Conservation (phyloP, 2,329 filamentous ascomycete genomes). For the Calonectria leucothoes region DNA sequence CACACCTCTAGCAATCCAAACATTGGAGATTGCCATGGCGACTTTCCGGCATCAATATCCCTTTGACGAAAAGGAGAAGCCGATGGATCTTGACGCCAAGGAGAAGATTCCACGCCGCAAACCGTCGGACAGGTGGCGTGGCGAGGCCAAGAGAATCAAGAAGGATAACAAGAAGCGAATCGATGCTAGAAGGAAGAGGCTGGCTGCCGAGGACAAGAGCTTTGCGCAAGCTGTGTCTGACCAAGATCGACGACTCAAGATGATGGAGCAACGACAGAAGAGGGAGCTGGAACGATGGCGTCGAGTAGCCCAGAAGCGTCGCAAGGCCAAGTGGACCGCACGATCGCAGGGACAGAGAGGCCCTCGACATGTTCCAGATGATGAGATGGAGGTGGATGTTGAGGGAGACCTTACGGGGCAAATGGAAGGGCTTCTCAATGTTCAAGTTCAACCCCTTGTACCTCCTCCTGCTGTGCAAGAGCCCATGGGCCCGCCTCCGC, state of each 20-base stretch:
- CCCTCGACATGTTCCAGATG: background rate
- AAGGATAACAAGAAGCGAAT: constrained; percentile 2
- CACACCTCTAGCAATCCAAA: background rate
- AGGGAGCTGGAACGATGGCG: constrained; percentile 3
- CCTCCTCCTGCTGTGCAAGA: background rate
- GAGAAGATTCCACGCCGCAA: background rate
- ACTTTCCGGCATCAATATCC: constrained; percentile 22
- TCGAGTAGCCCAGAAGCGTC: background rate
- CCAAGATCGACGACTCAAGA: background rate
- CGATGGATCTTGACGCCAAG: constrained; percentile 17
- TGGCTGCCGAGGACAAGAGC: background rate
- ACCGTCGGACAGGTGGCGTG: background rate
- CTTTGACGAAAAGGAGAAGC: constrained; percentile 5
- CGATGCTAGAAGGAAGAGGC: background rate
- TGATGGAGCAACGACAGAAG: constrained; percentile 5
- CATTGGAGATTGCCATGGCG: constrained; percentile 24
- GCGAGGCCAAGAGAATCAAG: background rate
- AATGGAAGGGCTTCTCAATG: background rate
- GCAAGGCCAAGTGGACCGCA: background rate
- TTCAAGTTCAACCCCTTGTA: background rate
- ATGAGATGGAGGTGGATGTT: background rate
- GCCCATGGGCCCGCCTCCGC: background rate
- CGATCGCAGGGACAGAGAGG: background rate
- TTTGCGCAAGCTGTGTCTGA: background rate
- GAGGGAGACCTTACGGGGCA: background rate